Evolutionary conservation across 2,329 filamentous ascomycete genomes (phyloP), one percentile per base, ranked within the genome.

Genomic region (Ophiosphaerella narmari): DNA sequence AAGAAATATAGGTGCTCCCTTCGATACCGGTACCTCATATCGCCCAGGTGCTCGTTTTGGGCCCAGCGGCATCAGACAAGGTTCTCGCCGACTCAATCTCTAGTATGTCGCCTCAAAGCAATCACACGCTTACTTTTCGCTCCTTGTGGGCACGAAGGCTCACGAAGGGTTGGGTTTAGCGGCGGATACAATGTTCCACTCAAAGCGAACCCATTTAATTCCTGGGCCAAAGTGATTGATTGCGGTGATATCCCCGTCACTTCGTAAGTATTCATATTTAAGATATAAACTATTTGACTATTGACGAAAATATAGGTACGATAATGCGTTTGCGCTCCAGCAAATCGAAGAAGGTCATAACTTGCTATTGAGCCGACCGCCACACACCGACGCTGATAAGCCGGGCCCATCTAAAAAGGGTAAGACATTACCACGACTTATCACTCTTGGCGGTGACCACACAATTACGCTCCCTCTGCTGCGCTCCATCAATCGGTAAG

Each of bases 271-370:
- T 9, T 23, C 8, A 5, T 7, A 9, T 34, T 23, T 50, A 1
- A 44, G 14, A 9, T 18, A 4, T 21, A 1, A 21, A 21, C 18
- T 21, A 5, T 21, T 21, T 21, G 18, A 21, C 4, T 21, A 21
- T 21, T 21, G 18, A 21, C 4, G 18, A 21, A 21, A 21, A 4
- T 21, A 11, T 42, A 90, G 87, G 31, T 92, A 92, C 61, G 90
- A 95, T 73, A 94, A 94, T 68, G 81, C 82, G 2, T 94, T 84
- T 73, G 91, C 90, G 7, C 84, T 95, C 21, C 82, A 87, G 54
- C 90, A 95, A 70, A 94, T 95, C 44, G 90, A 95, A 70, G 85
- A 93, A 73, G 90, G 90, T 7, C 90, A 95, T 75, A 87, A 89
- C 72, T 82, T 80, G 54, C 83, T 95, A 52, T 77, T 94, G 7